Evolutionary conservation across 2,329 filamentous ascomycete genomes (phyloP).

Genomic region (Chaetomium globosum): DNA sequence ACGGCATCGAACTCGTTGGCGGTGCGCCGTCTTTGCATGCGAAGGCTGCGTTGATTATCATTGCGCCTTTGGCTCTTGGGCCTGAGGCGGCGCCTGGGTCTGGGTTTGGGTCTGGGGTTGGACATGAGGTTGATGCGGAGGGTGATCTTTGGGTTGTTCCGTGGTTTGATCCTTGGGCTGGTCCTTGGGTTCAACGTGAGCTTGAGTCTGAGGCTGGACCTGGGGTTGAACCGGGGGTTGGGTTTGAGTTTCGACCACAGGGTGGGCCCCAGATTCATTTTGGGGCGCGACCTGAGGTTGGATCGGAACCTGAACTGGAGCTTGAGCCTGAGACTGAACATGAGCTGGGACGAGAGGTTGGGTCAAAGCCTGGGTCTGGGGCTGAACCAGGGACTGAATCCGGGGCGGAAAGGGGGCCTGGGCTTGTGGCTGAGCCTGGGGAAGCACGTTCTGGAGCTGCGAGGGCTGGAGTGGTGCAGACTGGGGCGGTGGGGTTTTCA

Average conservation of each 20-base stretch:
- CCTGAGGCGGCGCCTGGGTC: background rate
- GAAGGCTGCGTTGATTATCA: background rate
- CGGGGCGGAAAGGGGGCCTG: background rate
- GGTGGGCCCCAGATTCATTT: background rate
- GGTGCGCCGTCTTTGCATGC: background rate
- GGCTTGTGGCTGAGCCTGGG: background rate
- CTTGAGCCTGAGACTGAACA: too few species aligned
- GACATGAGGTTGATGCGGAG: too few species aligned
- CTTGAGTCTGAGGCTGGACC: background rate
- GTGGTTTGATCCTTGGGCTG: background rate
- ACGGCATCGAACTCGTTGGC: conserved; percentile 20
- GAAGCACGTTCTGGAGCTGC: background rate
- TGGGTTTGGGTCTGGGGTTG: background rate
- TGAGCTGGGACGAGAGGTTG: too few species aligned
- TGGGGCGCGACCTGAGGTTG: too few species aligned
- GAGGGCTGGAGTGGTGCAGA: background rate
- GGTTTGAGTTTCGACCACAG: background rate
- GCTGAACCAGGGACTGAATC: background rate
- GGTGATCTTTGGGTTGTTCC: background rate
- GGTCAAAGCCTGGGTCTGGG: too few species aligned
- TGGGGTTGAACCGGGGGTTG: background rate
- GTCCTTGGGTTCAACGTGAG: background rate
- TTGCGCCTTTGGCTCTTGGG: conserved; percentile 14
- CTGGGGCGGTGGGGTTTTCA: background rate
- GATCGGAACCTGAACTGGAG: too few species aligned